Evolutionary conservation across 495 filamentous ascomycete species (phyloP), one percentile per base, ranked within the genome.

Genomic region (Aspergillus conjunctus): DNA sequence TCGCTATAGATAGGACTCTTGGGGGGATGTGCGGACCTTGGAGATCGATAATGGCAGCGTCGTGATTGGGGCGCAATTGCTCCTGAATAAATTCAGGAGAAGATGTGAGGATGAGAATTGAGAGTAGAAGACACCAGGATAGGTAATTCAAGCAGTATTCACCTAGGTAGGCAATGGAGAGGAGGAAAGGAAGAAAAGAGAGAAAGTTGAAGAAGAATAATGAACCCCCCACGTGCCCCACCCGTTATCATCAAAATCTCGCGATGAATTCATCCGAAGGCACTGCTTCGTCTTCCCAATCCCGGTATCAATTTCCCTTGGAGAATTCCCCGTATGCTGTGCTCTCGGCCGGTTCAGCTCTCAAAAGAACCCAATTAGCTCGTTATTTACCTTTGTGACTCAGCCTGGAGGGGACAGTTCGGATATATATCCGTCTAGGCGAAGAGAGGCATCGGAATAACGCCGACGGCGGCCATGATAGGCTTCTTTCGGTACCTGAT

Each of bases 171-270:
- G 9, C 14, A 30, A 33, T 12, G 26, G 7, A 33, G 45, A 49
- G n/a, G 55, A 50, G 14, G 17, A 39, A 48, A 17, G 18, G 10
- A 48, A 21, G n/a, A 41, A 41, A 14, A 41, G 37, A 41, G 37
- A 18, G 44, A 17, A 48, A 48, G 20, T 18, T 18, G 20, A 48
- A 22, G 17, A 54, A 34, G 34, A 43, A 46, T 48, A 17, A 41
- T 39, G 43, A 54, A 26, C 18, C 52, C 59, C 48, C 59, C 53
- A 51, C 53, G 43, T 45, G 54, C 59, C 59, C 59, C 59, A 56
- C 53, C 59, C 34, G 21, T 62, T 56, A 32, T 56, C 49, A 41
- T 49, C 17, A 17, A n/a, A 30, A 10, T 60, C 51, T 62, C 59
- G 58, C 58, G 51, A 49, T 60, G 18, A 54, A 33, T 54, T 43